Evolutionary conservation across 441 rosid species (phyloP), one percentile per base, ranked within the genome.

Genomic region (Adansonia grandidieri): DNA sequence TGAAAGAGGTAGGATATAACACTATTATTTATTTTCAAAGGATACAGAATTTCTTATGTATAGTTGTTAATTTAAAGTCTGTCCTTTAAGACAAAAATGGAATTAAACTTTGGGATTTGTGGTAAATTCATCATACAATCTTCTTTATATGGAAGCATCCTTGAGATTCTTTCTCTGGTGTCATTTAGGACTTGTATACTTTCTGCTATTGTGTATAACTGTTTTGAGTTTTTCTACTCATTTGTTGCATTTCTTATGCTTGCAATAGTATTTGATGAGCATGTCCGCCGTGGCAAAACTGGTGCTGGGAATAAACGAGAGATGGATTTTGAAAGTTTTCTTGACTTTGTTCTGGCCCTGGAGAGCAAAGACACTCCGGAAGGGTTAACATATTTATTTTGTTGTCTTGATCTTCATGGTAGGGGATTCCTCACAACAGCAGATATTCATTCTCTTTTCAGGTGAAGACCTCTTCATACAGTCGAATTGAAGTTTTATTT

Each of bases 351-450:
- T 78, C 88, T 96, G 77, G 97, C 99, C 76, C 86, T 91, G 77
- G 99, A 96, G 82, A 96, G 93, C 88, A 96, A 94, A 81, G 99
- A 96, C 85, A 90, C 99, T 42, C 91, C 98, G 4, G 99, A 94
- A 87, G 99, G 98, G 40, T 86, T 96, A 71, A 91, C 97, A 63
- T 96, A 96, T 80, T 84, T 96, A 75, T 96, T 96, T 80, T 95
- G 93, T 7, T 93, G 98, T 81, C 95, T 93, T 20, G 98, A 96
- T 88, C 98, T 94, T 32, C 82, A 91, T 57, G 99, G 94, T 78
- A 87, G 95, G 70, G 98, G 97, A 83, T 92, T 79, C 84, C 97
- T 96, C 80, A 93, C 96, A 37, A 88, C 97, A 0, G 98, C 98
- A 66, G 98, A 96, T 89, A 93, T 96, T 82, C 99, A 96, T 85